Base-by-base conservation (phyloP, 1,139 yeast genomes). In the Suhomyces yuchorum region DNA sequence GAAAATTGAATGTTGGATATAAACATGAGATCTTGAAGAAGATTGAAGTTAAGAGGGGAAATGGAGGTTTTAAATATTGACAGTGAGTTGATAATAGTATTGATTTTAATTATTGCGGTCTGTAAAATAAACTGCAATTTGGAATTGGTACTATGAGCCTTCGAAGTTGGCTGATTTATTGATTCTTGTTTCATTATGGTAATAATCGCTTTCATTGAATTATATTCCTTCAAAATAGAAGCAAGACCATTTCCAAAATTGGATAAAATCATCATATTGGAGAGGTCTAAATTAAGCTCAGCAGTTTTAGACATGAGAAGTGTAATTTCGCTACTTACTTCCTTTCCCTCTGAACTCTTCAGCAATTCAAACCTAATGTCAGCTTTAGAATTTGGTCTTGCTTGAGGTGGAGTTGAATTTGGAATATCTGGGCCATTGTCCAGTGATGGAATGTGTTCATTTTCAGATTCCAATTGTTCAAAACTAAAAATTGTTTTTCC, bases 361-460 rank as follows among this genome's bases (percentile, higher is more conserved):
- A 73, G 71, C n/a, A 74, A 52, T 55, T 83, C 87, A 57, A 82
- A 80, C 20, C 84, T 60, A 0, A 82, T 48, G 54, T 82, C 87
- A 4, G 80, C 77, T 42, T 73, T 73, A 0, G 63, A 45, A 8
- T 47, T 40, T 1, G 50, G 44, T n/a, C 36, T 41, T 9, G 30
- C 7, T 14, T 37, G 39, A 2, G 39, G 12, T 14, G 39, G n/a
- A 15, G 12, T 9, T 22, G 30, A 14, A 7, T 26, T 14, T 2
- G 34, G 14, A 15, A 5, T 9, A 14, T 23, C 30, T 14, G 12
- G 20, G 14, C 22, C 18, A 14, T 14, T n/a, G 5, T 15, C 18
- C n/a, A 2, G 32, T 1, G 43, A 6, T 3, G 42, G 24, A 2
- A 12, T 14, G 3, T 44, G 47, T 4, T 37, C 30, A n/a, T 46